Evolutionary conservation across 164 flowering plant species (phyloP), one percentile per base, ranked within the genome.

Genomic region (Magnolia kwangsiensis): DNA sequence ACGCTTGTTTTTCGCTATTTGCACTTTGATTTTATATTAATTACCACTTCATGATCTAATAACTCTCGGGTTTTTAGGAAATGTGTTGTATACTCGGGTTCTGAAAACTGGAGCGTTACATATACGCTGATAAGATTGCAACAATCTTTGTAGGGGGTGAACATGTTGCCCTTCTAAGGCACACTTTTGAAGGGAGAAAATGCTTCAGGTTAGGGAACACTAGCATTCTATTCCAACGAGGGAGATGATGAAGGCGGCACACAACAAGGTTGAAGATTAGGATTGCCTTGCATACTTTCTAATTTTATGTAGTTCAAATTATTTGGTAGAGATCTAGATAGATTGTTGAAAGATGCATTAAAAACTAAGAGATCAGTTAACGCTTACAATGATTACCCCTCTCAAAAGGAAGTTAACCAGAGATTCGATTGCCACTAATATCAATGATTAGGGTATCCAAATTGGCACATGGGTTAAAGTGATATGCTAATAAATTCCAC

Each of bases 131-230:
- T 6, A 93, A 84, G 77, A 94, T 86, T 11, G 92, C 88, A 51
- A 96, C 98, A 63, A 92, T 89, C 83, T 90, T 95, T 55, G 92
- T 87, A 51, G 98, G 84, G 77, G 77, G 78, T 89, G 80, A 92
- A 84, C 10, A 70, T 79, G 14, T 77, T 71, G 55, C 76, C 78
- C 7, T 59, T 74, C 63, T 59, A 51, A 45, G 74, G 6, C 37
- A 76, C 68, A 72, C 75, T 82, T 50, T 51, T 83, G 6, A 87
- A 23, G 45, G 95, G 86, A 76, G 92, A 50, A 69, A 78, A 80
- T 58, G 82, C 76, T 82, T 76, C 69, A 74, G 77, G 74, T 37
- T 73, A 83, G 55, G 86, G 55, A 59, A 74, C 69, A 29, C 80
- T 85, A 51, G 14, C 67, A 18, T 75, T 69, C 45, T 84, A 87